A percentile compares a stretch with the other conserved stretches of the same genome.
Evolutionary conservation across 2,329 filamentous ascomycete genomes (phyloP).

Genomic region (Colletotrichum gloeosporioides): DNA sequence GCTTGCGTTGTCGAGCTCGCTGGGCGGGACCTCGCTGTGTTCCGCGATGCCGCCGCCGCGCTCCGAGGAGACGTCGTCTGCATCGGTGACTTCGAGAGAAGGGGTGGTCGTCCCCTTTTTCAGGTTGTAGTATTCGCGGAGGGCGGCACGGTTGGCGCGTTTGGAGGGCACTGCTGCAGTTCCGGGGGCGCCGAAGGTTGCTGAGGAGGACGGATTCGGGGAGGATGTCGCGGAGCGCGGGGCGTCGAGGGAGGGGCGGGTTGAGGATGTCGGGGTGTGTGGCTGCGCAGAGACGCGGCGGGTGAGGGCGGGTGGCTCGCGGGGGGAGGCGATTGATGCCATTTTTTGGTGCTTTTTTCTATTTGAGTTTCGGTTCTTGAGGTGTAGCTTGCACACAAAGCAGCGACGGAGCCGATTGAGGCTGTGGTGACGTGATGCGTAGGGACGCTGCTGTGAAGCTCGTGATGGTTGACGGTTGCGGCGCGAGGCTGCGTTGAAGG

Average conservation of each 20-base stretch:
- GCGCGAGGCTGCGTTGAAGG: background rate
- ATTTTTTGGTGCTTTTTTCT: slow-evolving; percentile 37
- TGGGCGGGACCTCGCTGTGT: slow-evolving; percentile 63
- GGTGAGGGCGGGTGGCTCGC: slow-evolving; percentile 64
- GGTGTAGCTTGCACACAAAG: rapidly evolving
- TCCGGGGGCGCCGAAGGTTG: slow-evolving; percentile 26
- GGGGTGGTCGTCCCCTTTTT: slow-evolving; percentile 51
- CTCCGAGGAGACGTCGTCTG: slow-evolving; percentile 30
- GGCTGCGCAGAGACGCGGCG: slow-evolving; percentile 57
- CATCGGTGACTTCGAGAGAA: slow-evolving; percentile 48
- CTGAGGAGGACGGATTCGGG: slow-evolving; percentile 46
- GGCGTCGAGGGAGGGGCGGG: slow-evolving; percentile 74
- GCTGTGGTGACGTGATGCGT: background rate
- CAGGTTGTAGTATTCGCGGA: slow-evolving; percentile 95
- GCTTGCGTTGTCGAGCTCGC: slow-evolving; percentile 74
- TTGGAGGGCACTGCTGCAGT: slow-evolving; percentile 37
- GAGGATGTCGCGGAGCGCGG: slow-evolving; percentile 65
- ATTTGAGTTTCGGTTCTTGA: no score
- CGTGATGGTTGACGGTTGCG: background rate
- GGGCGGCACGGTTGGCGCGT: slow-evolving; percentile 78
- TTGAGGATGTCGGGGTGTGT: slow-evolving; percentile 75
- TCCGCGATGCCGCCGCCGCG: slow-evolving; percentile 10
- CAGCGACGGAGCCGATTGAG: background rate
- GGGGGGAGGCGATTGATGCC: slow-evolving; percentile 70
- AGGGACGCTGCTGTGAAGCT: background rate